Conservation (phyloP, 2,329 filamentous ascomycete species). For the Cladophialophora carrionii region DNA sequence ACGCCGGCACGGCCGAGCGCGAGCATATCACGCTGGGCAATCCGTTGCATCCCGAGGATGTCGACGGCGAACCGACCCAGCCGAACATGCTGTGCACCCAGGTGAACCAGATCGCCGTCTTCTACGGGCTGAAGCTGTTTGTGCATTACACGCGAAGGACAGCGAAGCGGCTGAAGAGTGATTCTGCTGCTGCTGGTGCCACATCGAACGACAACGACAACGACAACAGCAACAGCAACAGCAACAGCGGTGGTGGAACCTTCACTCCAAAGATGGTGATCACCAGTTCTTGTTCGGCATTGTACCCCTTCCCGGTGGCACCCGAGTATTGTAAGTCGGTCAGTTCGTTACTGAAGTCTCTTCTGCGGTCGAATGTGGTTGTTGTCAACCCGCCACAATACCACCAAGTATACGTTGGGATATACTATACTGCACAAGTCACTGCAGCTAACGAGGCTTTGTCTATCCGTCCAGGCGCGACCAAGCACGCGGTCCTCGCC, state of each 20-base stretch:
- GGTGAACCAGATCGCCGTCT: constrained; percentile 43
- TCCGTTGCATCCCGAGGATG: constrained; percentile 10
- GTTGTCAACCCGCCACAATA: too few relatives aligned
- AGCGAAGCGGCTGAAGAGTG: constrained; percentile 7
- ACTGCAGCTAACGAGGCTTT: not conserved
- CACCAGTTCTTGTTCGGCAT: constrained; percentile 42
- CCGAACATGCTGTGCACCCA: constrained; percentile 44
- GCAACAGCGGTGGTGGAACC: not conserved
- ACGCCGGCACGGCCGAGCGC: constrained; percentile 59
- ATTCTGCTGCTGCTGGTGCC: not conserved
- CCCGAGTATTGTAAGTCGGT: constrained; percentile 47
- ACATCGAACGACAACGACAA: too few relatives aligned
- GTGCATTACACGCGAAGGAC: constrained; percentile 45
- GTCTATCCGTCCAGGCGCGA: constrained; percentile 34
- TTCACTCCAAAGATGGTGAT: constrained; percentile 41
- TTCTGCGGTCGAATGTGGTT: not conserved
- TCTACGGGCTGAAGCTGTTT: constrained; percentile 46
- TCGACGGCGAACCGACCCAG: constrained; percentile 37
- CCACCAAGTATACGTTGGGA: too few relatives aligned
- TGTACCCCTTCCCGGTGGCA: constrained; percentile 43
- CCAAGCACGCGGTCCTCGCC: constrained; percentile 50
- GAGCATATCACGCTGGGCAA: constrained; percentile 32
- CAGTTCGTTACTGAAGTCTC: too few relatives aligned
- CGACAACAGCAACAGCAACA: too few relatives aligned
- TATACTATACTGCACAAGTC: too few relatives aligned